A percentile compares a stretch with the other conserved stretches of the same genome.
These are phyloP conservation scores for Perilla frutescens DNA, from an alignment of 257 asterid genomes.

Conservation along the genomic window DNA sequence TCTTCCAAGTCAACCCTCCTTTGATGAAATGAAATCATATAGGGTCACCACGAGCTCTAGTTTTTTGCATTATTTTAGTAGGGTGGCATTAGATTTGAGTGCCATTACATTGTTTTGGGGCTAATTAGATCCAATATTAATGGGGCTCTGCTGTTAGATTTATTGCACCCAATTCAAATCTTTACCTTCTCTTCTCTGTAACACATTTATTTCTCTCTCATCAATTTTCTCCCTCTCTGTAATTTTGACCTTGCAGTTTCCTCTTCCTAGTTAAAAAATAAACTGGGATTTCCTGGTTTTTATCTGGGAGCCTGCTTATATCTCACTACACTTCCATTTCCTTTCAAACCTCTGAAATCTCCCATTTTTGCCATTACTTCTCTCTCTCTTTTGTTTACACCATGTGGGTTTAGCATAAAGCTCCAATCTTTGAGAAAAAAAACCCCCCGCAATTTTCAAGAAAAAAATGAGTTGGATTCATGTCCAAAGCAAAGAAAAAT, in stretches of 20 bases:
- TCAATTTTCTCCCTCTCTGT: conserved; percentile 37
- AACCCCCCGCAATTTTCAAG: conserved; percentile 14
- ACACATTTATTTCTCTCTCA: conserved; percentile 53
- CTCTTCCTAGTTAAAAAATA: conserved; percentile 46
- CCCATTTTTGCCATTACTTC: conserved; percentile 14
- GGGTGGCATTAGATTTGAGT: conserved; percentile 37
- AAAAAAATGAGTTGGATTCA: conserved; percentile 43
- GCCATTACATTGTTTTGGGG: conserved; percentile 21
- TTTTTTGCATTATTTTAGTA: conserved; percentile 28
- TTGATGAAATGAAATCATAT: conserved; percentile 49
- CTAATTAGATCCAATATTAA: conserved; percentile 47
- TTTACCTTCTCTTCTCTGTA: conserved; percentile 38
- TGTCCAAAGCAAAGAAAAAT: conserved; percentile 46
- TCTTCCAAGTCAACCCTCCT: conserved; percentile 63
- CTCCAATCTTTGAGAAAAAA: conserved; percentile 41
- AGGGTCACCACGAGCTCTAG: conserved; percentile 34
- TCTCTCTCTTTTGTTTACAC: conserved; percentile 24
- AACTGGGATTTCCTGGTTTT: conserved; percentile 35
- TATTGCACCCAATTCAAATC: conserved; percentile 53
- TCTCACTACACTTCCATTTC: conserved; percentile 35
- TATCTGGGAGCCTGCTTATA: conserved; percentile 38
- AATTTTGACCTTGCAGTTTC: conserved; percentile 61
- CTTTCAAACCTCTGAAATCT: conserved; percentile 14
- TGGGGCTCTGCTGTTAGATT: conserved; percentile 48
- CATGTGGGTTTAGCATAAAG: conserved; percentile 38